These are phyloP conservation scores for Mortierella sp. DNA, from an alignment of 371 early-diverging fungal species.

Conservation along the genomic window DNA sequence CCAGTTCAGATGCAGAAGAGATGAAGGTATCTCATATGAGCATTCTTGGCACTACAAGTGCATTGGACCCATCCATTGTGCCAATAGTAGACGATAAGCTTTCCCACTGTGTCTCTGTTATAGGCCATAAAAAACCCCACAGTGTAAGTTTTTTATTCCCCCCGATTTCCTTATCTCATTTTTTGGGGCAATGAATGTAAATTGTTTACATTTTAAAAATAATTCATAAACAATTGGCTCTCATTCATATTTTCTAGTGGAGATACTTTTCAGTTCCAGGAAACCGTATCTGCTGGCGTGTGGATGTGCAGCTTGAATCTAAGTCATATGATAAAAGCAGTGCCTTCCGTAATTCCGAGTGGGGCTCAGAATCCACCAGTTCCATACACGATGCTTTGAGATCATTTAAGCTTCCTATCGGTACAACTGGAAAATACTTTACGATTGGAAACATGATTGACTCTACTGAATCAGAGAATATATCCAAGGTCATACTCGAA, in stretches of 20 bases:
- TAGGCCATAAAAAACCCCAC: background rate
- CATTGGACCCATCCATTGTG: background rate
- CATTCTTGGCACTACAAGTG: slow-evolving; percentile 9
- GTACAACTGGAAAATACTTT: background rate
- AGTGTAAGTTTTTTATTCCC: background rate
- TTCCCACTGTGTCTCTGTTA: background rate
- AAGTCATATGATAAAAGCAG: background rate
- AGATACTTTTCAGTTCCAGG: background rate
- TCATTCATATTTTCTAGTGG: background rate
- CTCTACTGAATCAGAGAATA: slow-evolving; percentile 4
- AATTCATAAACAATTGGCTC: background rate
- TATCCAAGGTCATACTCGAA: slow-evolving; percentile 26
- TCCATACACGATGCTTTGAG: background rate
- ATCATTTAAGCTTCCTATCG: background rate
- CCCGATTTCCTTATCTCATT: too few relatives aligned
- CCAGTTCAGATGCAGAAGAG: slow-evolving; percentile 12
- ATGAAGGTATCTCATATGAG: slow-evolving; percentile 3
- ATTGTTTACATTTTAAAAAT: background rate
- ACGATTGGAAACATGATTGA: slow-evolving; percentile 9
- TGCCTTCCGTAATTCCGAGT: background rate
- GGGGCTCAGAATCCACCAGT: background rate
- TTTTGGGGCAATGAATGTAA: too few relatives aligned
- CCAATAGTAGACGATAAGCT: slow-evolving; percentile 3
- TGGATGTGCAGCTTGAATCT: background rate
- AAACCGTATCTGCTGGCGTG: background rate